Percentiles rank a stretch among this genome's conserved stretches.
phyloP scores from a whole-genome alignment of 2,329 filamentous ascomycete species.

The Colletotrichum liriopes region DNA sequence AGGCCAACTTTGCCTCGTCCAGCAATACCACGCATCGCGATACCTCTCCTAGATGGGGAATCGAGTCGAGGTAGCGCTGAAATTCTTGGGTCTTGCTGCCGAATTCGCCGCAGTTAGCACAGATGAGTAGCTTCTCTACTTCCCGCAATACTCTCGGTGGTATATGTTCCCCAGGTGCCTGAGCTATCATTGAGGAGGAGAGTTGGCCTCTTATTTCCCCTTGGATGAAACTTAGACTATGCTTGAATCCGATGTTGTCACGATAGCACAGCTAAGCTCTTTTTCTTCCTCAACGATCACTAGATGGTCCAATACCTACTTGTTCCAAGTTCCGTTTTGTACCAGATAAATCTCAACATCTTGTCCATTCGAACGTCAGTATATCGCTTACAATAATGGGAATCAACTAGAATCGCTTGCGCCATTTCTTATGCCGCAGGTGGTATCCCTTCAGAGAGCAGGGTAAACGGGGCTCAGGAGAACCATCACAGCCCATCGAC shows the following conservation, averaged over 20 bases:
- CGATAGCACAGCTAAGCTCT: constrained; percentile 50
- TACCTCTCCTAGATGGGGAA: constrained; percentile 49
- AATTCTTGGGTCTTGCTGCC: constrained; percentile 49
- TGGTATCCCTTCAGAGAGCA: neutral
- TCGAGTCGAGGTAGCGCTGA: constrained; percentile 50
- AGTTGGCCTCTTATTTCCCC: constrained; percentile 54
- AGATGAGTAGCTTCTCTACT: constrained; percentile 51
- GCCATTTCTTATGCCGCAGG: neutral
- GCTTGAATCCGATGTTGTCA: constrained; percentile 44
- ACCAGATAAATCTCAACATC: constrained; percentile 1
- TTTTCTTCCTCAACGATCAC: constrained; percentile 45
- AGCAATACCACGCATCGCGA: constrained; percentile 52
- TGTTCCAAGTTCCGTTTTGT: constrained; percentile 28
- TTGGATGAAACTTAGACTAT: constrained; percentile 47
- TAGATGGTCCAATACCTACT: constrained; percentile 40
- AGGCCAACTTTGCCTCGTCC: constrained; percentile 51
- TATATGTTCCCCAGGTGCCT: constrained; percentile 56
- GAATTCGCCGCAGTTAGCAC: constrained; percentile 56
- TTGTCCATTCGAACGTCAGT: neutral
- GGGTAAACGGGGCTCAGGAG: neutral
- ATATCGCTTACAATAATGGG: neutral
- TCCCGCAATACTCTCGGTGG: constrained; percentile 55
- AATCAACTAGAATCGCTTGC: neutral
- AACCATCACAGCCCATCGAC: neutral
- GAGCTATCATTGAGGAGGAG: constrained; percentile 52